These are phyloP conservation scores for Leccinellum albellum DNA, from an alignment of 768 basidiomycete genomes.

Conservation along the genomic window DNA sequence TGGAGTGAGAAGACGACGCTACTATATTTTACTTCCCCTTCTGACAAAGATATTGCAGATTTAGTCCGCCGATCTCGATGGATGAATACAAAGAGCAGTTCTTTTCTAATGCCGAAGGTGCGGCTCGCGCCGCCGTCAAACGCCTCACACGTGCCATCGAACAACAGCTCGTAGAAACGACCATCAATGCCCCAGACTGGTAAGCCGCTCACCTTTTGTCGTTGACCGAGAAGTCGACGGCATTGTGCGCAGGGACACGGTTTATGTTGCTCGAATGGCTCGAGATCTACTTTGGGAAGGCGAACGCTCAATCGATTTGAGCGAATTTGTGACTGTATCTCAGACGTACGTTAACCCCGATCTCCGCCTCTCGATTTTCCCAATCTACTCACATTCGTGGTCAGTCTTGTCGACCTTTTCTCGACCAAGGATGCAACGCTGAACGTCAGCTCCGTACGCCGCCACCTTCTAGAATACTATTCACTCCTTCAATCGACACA, in stretches of 20 bases:
- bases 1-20: constrained; percentile 50
- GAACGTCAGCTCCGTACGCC: constrained; percentile 58
- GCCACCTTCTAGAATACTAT: constrained; percentile 80
- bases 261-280: constrained; percentile 89
- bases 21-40: constrained; percentile 4
- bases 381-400: constrained; percentile 24
- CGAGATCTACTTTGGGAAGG: constrained; percentile 90
- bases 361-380: constrained; percentile 13
- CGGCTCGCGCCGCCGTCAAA: constrained; percentile 78
- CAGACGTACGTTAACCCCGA: constrained; percentile 71
- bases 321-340: constrained; percentile 78
- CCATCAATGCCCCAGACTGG: constrained; percentile 95
- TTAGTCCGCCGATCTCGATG: constrained; percentile 76
- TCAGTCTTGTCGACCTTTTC: constrained; percentile 85
- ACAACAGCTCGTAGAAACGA: constrained; percentile 63
- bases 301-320: constrained; percentile 69
- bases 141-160: constrained; percentile 75
- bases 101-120: constrained; percentile 61
- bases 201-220: constrained; percentile 37
- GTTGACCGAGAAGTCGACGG: constrained; percentile 16
- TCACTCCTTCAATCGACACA: constrained; percentile 78
- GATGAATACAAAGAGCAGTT: constrained; percentile 76
- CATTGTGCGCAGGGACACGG: constrained; percentile 65
- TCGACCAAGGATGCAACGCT: constrained; percentile 60
- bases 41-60: constrained; percentile 45